Evolutionary conservation across 2,329 filamentous ascomycete genomes (phyloP).

Genomic region (Aspergillus bombycis): DNA sequence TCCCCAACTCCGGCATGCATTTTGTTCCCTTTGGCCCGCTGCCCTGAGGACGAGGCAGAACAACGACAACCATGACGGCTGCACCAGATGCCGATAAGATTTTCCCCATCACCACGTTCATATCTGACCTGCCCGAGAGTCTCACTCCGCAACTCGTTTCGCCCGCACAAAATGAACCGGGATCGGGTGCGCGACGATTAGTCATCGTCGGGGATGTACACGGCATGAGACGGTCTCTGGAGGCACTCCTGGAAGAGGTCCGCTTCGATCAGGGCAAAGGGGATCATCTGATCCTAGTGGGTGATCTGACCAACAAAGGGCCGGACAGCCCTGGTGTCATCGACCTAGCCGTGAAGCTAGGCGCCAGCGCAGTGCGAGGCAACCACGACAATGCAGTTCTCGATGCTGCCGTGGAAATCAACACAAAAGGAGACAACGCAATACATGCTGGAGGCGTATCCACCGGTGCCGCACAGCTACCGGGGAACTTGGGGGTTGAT

Average conservation of each 20-base stretch:
- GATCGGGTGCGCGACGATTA: neutral
- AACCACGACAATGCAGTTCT: slow-evolving; percentile 31
- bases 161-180: neutral
- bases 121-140: neutral
- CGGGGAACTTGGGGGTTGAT: neutral
- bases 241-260: neutral
- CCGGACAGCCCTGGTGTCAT: slow-evolving; percentile 26
- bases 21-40: too few relatives aligned
- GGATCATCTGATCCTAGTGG: slow-evolving; percentile 25
- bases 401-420: slow-evolving; percentile 20
- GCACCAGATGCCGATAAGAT: neutral
- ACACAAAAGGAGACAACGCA: neutral
- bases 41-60: neutral
- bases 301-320: slow-evolving; percentile 27
- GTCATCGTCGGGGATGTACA: neutral
- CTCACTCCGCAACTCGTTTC: neutral
- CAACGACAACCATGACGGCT: neutral
- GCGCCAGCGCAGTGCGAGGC: slow-evolving; percentile 27
- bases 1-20: too few relatives aligned
- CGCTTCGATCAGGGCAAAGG: slow-evolving; percentile 11
- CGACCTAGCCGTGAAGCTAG: slow-evolving; percentile 24
- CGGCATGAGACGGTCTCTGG: neutral
- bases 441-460: neutral
- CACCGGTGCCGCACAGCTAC: neutral
- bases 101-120: neutral